Evolutionary conservation across 78 protist species (phyloP), one percentile per base, ranked within the genome.

Genomic region (Dictyostelium intermedium): DNA sequence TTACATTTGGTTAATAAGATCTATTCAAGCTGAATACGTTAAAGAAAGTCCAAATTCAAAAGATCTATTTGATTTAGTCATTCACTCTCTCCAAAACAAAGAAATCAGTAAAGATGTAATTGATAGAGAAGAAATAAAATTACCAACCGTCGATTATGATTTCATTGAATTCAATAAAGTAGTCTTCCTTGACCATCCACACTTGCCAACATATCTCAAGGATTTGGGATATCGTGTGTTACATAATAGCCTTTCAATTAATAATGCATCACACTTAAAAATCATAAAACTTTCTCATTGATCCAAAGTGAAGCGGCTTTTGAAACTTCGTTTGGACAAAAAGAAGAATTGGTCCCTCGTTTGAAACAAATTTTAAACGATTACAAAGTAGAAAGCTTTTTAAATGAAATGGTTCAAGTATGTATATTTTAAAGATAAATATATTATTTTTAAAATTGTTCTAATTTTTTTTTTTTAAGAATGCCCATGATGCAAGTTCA

Each of bases 401-500:
- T 93, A 30, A 56, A 89, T 27, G 96, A 96, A 85, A 50, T 97
- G 87, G 39, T 96, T 30, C 98, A 72, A 34, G 74, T 66, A 66
- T 11, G 37, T 66, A 27, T 66, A 25, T 5, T 25, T 4, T 39
- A 39, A 5, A 39, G 4, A 5, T 5, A 39, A 39, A 39, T 47
- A 11, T 47, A 11, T 11, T 47, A 11, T 47, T 50, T 50, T 50
- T 16, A 18, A 50, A 16, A 5, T 56, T 20, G 0, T 20, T 20
- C 66, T 56, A 56, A 56, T 56, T 66, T 66, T n/a, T 27, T 27
- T 66, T 66, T 66, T 9, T 27, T n/a, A n/a, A 97, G 87, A 97
- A 97, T 91, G 96, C 98, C 2, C 97, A 95, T 18, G 98, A 97
- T 50, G 92, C 97, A 1, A 83, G 89, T 32, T 97, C 98, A 9